These are phyloP conservation scores for Prunus salicina DNA, from an alignment of 306 rosid species.

Conservation along the genomic window DNA sequence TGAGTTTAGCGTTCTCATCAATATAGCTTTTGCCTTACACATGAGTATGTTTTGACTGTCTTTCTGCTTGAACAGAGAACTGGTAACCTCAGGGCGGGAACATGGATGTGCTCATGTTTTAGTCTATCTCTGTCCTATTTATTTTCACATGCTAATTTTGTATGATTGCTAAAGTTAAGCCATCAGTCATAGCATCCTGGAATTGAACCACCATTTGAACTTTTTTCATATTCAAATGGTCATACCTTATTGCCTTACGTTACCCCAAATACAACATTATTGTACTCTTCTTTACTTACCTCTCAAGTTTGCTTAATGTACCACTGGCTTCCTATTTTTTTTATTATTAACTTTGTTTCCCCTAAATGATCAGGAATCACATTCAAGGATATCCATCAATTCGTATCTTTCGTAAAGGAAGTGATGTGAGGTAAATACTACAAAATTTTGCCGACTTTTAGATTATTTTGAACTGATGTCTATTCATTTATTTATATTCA, in stretches of 20 bases:
- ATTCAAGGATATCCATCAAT: slow-evolving; percentile 98
- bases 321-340: slow-evolving; percentile 4
- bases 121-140: not conserved
- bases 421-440: slow-evolving; percentile 71
- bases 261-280: not conserved
- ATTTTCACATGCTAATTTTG: not conserved
- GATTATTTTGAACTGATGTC: slow-evolving; percentile 2
- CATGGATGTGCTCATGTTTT: slow-evolving; percentile 2
- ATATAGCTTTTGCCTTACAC: not conserved
- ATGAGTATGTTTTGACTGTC: not conserved
- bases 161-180: not conserved
- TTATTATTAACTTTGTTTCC: slow-evolving; percentile 20
- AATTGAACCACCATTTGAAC: not conserved
- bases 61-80: not conserved
- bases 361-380: slow-evolving; percentile 67
- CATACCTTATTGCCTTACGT: not conserved
- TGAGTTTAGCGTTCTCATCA: not conserved
- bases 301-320: slow-evolving; percentile 17
- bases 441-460: not conserved
- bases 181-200: not conserved
- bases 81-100: not conserved
- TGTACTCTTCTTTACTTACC: not conserved
- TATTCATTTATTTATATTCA: not conserved
- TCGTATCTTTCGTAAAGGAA: slow-evolving; percentile 96
- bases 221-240: not conserved